Base-by-base conservation (phyloP, 805 yeast species). In the Spathaspora arborariae region DNA sequence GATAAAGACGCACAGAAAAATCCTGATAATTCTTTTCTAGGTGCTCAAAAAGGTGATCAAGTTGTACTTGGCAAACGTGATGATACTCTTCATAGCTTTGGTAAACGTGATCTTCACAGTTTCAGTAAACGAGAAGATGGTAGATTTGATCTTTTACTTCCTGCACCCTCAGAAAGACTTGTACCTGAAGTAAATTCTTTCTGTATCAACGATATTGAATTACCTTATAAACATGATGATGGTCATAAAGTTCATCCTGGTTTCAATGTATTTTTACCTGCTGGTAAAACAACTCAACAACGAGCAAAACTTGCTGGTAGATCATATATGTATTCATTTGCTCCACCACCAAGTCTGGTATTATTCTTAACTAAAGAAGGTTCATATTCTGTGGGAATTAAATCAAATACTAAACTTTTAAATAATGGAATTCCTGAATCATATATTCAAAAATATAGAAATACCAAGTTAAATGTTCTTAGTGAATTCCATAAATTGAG, bases 321-420 rank as follows among this genome's bases (percentile, higher is more conserved):
- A 51, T 67, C 77, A 0, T 75, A 71, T 46, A 59, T 75, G 5
- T 70, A 70, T 54, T 58, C 73, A 1, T 67, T 61, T 43, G 78
- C 72, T 1, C 72, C 73, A 3, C 56, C 64, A 8, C 75, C 75
- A 2, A 22, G 53, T 51, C 42, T 62, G 46, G 49, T 75, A 20
- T 56, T 74, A 8, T 74, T 74, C 51, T 54, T 75, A 38, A 65
- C 73, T 24, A 55, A 56, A 18, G 66, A 64, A 9, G 75, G 74
- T 7, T 57, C 65, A 1, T 69, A 64, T 47, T 57, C 58, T 34
- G 57, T 67, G 16, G 50, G 58, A 16, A 45, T 53, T 10, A 50
- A 53, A 6, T 16, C 42, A 2, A 49, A 46, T 20, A 22, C 45
- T 22, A 57, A 51, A 45, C 49, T 66, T 13, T 40, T 62, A 30